phyloP scores from a whole-genome alignment of 768 basidiomycete species.

The Dacryopinax primogenitus region DNA sequence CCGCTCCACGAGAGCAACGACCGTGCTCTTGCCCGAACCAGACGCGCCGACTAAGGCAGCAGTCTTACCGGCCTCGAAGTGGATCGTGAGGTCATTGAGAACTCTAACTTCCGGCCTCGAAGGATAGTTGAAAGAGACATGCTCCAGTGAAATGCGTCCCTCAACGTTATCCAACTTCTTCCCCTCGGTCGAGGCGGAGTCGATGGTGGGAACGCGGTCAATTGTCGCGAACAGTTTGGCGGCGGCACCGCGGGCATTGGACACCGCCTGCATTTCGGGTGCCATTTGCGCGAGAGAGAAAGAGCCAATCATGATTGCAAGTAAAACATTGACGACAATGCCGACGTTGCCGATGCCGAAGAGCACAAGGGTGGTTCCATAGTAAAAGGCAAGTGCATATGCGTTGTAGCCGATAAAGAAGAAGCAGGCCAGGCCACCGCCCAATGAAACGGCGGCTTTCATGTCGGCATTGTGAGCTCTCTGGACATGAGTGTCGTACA shows the following conservation, averaged over 20 bases:
- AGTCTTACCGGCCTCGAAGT: conserved; percentile 26
- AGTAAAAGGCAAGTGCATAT: conserved; percentile 32
- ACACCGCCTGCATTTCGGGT: conserved; percentile 29
- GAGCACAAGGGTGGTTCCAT: conserved; percentile 28
- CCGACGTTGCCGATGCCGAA: conserved; percentile 24
- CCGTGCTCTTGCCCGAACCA: conserved; percentile 32
- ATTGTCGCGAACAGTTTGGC: conserved; percentile 34
- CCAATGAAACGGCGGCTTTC: conserved; percentile 21
- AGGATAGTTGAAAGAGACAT: conserved; percentile 34
- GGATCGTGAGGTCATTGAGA: conserved; percentile 25
- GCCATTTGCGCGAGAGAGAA: conserved; percentile 30
- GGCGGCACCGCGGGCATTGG: conserved; percentile 30
- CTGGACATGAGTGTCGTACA: conserved; percentile 28
- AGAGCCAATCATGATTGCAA: conserved; percentile 27
- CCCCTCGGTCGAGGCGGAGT: conserved; percentile 28
- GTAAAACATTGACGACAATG: conserved; percentile 31
- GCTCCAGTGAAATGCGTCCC: conserved; percentile 30
- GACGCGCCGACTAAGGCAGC: conserved; percentile 34
- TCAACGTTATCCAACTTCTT: conserved; percentile 26
- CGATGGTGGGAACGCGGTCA: conserved; percentile 33
- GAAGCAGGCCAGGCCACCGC: conserved; percentile 25
- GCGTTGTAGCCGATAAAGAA: conserved; percentile 27
- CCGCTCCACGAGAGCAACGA: conserved; percentile 29
- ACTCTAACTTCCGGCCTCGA: conserved; percentile 31
- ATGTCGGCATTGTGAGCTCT: conserved; percentile 22